Conservation (phyloP, 495 filamentous ascomycete genomes). For the Physcia stellaris region DNA sequence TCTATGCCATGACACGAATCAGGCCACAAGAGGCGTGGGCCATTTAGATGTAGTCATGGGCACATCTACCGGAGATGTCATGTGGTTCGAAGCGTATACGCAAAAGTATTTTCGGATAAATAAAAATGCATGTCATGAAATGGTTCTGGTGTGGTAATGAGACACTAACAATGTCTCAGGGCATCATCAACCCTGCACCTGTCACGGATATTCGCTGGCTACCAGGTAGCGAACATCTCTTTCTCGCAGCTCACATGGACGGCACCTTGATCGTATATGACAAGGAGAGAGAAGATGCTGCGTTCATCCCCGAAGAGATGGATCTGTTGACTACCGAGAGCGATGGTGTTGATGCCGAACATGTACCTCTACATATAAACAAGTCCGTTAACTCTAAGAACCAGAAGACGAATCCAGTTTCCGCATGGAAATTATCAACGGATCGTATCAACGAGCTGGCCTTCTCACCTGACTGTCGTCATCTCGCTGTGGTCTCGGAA, state of each 20-base stretch:
- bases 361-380: conserved; percentile 38
- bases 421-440: conserved; percentile 80
- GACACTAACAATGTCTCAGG: no score
- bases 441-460: conserved; percentile 79
- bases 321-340: conserved; percentile 32
- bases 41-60: conserved; percentile 92
- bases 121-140: conserved; percentile 55
- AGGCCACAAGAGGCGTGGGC: conserved; percentile 56
- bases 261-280: conserved; percentile 92
- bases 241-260: conserved; percentile 86
- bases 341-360: conserved; percentile 25
- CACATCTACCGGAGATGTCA: conserved; percentile 88
- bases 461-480: conserved; percentile 73
- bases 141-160: not conserved
- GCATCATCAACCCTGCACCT: conserved; percentile 70
- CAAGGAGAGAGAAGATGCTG: conserved; percentile 92
- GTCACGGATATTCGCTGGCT: conserved; percentile 86
- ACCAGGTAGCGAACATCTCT: conserved; percentile 84
- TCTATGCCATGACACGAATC: conserved; percentile 87
- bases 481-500: conserved; percentile 86
- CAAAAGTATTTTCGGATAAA: conserved; percentile 93
- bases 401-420: conserved; percentile 84
- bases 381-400: conserved; percentile 88
- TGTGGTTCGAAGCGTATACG: conserved; percentile 97
- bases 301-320: conserved; percentile 45